A percentile compares a stretch with the other conserved stretches of the same genome.
phyloP scores from a whole-genome alignment of 805 yeast species.

The Sugiyamaella americana region DNA sequence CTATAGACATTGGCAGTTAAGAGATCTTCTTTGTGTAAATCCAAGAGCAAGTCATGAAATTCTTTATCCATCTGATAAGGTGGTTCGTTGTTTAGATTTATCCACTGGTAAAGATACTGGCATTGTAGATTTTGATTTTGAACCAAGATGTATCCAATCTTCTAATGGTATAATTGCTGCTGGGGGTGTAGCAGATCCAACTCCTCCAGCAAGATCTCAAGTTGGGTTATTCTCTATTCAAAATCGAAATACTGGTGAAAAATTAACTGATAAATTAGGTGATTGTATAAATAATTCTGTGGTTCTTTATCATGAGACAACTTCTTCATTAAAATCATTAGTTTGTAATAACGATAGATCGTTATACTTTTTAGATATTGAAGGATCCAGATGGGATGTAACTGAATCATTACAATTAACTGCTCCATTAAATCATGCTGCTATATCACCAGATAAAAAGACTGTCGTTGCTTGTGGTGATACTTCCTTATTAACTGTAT shows the following conservation, averaged over 20 bases:
- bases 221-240: slow-evolving; percentile 62
- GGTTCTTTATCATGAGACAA: slow-evolving; percentile 29
- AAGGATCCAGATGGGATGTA: slow-evolving; percentile 41
- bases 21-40: slow-evolving; percentile 61
- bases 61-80: slow-evolving; percentile 53
- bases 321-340: slow-evolving; percentile 31
- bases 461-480: slow-evolving; percentile 72
- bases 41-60: slow-evolving; percentile 36
- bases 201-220: slow-evolving; percentile 31
- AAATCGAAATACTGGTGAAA: slow-evolving; percentile 43
- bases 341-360: slow-evolving; percentile 81
- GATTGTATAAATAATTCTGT: slow-evolving; percentile 81
- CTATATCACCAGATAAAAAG: slow-evolving; percentile 56
- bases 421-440: slow-evolving; percentile 70
- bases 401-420: slow-evolving; percentile 44
- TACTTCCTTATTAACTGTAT: slow-evolving; percentile 54
- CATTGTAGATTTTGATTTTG: slow-evolving; percentile 50
- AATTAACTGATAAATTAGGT: slow-evolving; percentile 57
- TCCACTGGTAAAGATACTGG: slow-evolving; percentile 33
- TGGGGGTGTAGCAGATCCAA: slow-evolving; percentile 44
- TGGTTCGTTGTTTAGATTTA: slow-evolving; percentile 43
- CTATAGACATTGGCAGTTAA: slow-evolving; percentile 65
- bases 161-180: slow-evolving; percentile 43
- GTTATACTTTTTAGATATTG: slow-evolving; percentile 58
- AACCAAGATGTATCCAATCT: slow-evolving; percentile 66